Evolutionary conservation across 129 eudicot genomes (phyloP).

Genomic region (Flaveria bidentis): DNA sequence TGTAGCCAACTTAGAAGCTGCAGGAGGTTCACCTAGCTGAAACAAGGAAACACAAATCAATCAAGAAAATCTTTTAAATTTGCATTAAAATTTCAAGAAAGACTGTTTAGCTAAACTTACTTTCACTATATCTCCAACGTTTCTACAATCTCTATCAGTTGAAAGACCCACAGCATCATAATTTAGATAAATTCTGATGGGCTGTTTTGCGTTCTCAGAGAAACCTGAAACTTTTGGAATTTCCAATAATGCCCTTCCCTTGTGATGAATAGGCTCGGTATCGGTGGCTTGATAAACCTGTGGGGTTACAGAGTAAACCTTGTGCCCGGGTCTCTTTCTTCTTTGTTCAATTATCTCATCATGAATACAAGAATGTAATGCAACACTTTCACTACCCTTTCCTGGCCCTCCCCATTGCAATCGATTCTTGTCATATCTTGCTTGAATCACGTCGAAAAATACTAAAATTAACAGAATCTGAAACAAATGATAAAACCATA

Average conservation of each 20-base stretch:
- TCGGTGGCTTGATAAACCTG: conserved; percentile 62
- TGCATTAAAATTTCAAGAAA: conserved; percentile 6
- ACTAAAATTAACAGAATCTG: conserved; percentile 68
- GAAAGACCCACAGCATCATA: conserved; percentile 98
- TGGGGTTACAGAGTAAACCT: conserved; percentile 77
- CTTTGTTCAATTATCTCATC: conserved; percentile 92
- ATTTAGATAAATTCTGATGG: conserved; percentile 86
- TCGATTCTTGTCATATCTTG: conserved; percentile 41
- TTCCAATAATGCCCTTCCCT: conserved; percentile 76
- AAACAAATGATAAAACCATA: conserved; percentile 13
- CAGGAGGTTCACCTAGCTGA: conserved; percentile 94
- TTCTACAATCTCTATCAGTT: conserved; percentile 88
- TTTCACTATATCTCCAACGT: conserved; percentile 84
- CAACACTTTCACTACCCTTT: conserved; percentile 39
- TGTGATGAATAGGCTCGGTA: conserved; percentile 45
- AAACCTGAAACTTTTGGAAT: conserved; percentile 33
- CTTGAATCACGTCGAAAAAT: conserved; percentile 44
- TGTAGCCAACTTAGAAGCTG: conserved; percentile 53
- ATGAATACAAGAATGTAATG: conserved; percentile 93
- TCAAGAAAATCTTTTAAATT: conserved; percentile 6
- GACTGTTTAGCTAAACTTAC: conserved; percentile 38
- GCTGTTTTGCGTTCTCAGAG: conserved; percentile 55
- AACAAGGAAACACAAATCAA: not conserved
- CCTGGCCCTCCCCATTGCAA: conserved; percentile 39
- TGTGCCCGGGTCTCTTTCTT: conserved; percentile 67